A percentile compares a stretch with the other conserved stretches of the same genome.
Conservation (phyloP, 257 asterid species). For the Solanum sitiens region DNA sequence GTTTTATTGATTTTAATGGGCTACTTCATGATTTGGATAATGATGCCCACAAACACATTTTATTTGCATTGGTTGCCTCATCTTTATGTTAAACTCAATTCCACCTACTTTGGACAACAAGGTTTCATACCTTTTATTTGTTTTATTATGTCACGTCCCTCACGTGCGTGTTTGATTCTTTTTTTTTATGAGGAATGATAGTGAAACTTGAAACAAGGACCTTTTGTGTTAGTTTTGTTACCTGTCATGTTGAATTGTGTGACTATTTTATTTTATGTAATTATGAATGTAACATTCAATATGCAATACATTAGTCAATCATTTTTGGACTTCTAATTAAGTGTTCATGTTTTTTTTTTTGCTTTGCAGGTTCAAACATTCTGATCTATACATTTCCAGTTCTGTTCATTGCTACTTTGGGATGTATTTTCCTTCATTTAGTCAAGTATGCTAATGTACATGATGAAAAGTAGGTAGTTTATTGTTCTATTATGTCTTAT, state of each 20-base stretch:
- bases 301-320: background rate
- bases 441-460: constrained; percentile 1
- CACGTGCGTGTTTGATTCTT: background rate
- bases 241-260: background rate
- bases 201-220: background rate
- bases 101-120: constrained; percentile 68
- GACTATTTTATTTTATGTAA: background rate
- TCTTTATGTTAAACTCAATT: constrained; percentile 14
- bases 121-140: constrained; percentile 19
- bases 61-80: constrained; percentile 38
- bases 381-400: constrained; percentile 45
- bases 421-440: constrained; percentile 58
- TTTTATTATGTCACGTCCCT: background rate
- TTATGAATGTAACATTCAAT: background rate
- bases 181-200: background rate
- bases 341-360: background rate
- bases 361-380: constrained; percentile 40
- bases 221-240: background rate
- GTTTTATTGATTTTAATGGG: constrained; percentile 22
- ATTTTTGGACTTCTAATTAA: background rate
- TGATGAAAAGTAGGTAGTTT: background rate
- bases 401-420: constrained; percentile 48
- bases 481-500: background rate
- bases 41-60: constrained; percentile 46
- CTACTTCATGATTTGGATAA: constrained; percentile 35